Evolutionary conservation across 768 basidiomycete species (phyloP), one percentile per base, ranked within the genome.

Genomic region (Mycena galericulata): DNA sequence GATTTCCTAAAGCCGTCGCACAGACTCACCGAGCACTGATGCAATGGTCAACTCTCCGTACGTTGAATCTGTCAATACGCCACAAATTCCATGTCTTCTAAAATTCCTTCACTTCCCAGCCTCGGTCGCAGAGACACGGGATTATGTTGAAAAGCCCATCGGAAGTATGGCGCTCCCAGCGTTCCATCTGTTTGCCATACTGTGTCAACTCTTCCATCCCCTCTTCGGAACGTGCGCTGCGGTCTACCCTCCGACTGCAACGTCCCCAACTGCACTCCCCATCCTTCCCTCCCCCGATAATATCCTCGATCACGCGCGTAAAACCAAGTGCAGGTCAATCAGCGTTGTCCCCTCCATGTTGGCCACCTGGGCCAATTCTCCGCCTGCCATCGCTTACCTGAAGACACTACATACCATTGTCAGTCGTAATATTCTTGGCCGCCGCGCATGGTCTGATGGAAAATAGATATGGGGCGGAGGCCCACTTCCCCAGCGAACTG

Each of bases 1-100:
- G 85, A 3, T 78, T 83, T 50, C 85, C 86, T 0, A 86, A 84
- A 62, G 71, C 82, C 10, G 81, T 87, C 49, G 73, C 78, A 2
- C 76, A 82, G 34, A 80, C 77, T 0, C 75, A 80, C 46, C 65
- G 72, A 15, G 75, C 71, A 14, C 49, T 78, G 10, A 34, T 76
- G 4, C 77, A 83, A 36, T 83, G 81, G 78, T 78, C 76, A 17
- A 63, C 69, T n/a, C 73, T 77, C 30, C 75, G 84, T 86, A 68
- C 72, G 82, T 71, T 41, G 32, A 43, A 22, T 29, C 29, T 6
- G 29, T 34, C 27, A 50, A 9, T 53, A n/a, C 27, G 8, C 2
- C 36, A 6, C 9, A 24, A 36, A 30, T 22, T 1, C 34, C 26
- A 24, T 24, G 54, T 55, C 5, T 51, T 41, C 24, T 4, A 41